Conservation (phyloP, 768 basidiomycete species). For the Lentinus tigrinus region DNA sequence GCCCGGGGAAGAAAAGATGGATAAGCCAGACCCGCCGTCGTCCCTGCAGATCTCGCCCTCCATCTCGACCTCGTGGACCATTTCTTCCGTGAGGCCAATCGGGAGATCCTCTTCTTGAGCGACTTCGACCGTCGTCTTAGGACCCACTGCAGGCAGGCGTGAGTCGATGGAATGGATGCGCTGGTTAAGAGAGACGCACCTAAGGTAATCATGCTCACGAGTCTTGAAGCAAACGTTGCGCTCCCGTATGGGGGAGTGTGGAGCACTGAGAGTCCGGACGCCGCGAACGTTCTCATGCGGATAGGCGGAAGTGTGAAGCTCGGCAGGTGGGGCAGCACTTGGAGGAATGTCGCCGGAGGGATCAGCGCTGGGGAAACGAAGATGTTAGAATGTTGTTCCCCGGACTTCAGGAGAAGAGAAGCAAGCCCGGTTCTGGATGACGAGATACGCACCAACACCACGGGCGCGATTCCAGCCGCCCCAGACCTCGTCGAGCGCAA, state of each 20-base stretch:
- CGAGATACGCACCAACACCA: slow-evolving; percentile 68
- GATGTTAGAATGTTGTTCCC: neutral
- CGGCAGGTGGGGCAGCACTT: slow-evolving; percentile 67
- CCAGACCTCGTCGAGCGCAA: slow-evolving; percentile 93
- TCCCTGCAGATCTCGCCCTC: slow-evolving; percentile 77
- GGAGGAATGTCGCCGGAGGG: slow-evolving; percentile 83
- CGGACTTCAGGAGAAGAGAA: slow-evolving; percentile 2
- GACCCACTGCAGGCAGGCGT: slow-evolving; percentile 16
- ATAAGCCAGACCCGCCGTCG: slow-evolving; percentile 45
- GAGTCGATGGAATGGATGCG: neutral
- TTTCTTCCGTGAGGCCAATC: slow-evolving; percentile 71
- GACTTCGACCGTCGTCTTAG: slow-evolving; percentile 63
- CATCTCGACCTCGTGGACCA: slow-evolving; percentile 73
- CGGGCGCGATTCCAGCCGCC: slow-evolving; percentile 93
- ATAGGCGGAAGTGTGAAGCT: slow-evolving; percentile 67
- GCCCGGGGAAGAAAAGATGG: slow-evolving; percentile 10
- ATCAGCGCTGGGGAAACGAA: slow-evolving; percentile 65
- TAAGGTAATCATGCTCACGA: slow-evolving; percentile 53
- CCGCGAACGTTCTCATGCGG: slow-evolving; percentile 57
- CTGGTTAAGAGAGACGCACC: slow-evolving; percentile 11
- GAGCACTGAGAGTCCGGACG: slow-evolving; percentile 75
- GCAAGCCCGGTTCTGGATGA: neutral
- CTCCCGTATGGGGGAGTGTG: slow-evolving; percentile 79
- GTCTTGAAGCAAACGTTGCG: slow-evolving; percentile 64
- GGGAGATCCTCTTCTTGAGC: slow-evolving; percentile 70